These are phyloP conservation scores for Clavariopsis aquatica DNA, from an alignment of 495 filamentous ascomycete genomes.

Conservation along the genomic window DNA sequence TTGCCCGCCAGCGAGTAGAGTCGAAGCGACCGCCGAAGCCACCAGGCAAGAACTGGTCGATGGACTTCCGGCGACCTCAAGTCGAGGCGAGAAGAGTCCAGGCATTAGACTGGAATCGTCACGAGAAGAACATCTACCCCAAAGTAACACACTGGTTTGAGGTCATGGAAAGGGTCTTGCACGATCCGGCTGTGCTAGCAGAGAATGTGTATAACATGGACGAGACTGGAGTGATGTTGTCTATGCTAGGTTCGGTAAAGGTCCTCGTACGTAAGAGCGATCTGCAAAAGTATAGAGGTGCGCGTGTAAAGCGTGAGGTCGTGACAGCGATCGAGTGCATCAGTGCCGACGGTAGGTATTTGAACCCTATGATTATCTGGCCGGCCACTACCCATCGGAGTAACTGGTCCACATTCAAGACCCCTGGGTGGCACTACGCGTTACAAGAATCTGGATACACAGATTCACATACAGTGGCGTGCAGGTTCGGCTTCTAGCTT, in stretches of 20 bases:
- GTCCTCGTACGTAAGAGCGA: constrained; percentile 46
- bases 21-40: constrained; percentile 16
- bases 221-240: constrained; percentile 40
- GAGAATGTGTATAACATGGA: constrained; percentile 35
- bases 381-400: constrained; percentile 42
- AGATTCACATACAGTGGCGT: too few relatives aligned
- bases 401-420: background rate
- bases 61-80: constrained; percentile 31
- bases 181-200: constrained; percentile 12
- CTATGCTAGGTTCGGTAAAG: constrained; percentile 45
- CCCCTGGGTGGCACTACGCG: constrained; percentile 1
- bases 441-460: constrained; percentile 2
- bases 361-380: constrained; percentile 43
- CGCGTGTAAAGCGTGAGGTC: constrained; percentile 33
- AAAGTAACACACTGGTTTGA: constrained; percentile 28
- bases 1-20: constrained; percentile 16
- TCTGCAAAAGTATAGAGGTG: constrained; percentile 40
- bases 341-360: constrained; percentile 39
- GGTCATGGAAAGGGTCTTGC: constrained; percentile 18
- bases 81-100: constrained; percentile 35
- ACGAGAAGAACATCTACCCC: constrained; percentile 38
- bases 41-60: constrained; percentile 37
- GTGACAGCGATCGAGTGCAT: constrained; percentile 47
- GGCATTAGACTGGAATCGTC: constrained; percentile 40
- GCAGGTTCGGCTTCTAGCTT: too few relatives aligned